phyloP scores from a whole-genome alignment of 306 rosid species.

The Sicyos edulis region DNA sequence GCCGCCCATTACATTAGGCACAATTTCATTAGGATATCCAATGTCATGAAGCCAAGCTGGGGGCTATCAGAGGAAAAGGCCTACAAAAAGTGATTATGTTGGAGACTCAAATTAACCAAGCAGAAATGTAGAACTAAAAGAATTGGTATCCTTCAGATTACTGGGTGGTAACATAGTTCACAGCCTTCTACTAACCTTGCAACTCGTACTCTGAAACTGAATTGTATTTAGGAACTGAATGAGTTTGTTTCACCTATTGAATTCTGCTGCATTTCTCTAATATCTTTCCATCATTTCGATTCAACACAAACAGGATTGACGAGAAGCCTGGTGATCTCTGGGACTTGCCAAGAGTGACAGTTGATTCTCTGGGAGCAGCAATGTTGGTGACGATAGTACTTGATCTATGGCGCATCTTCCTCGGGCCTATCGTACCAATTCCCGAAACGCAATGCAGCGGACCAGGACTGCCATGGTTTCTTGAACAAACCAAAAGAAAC shows the following conservation, averaged over 20 bases:
- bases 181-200: not conserved
- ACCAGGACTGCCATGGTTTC: slow-evolving; percentile 83
- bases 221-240: not conserved
- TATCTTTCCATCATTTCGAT: not conserved
- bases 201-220: not conserved
- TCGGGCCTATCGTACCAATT: slow-evolving; percentile 70
- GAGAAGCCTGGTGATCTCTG: slow-evolving; percentile 77
- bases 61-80: not conserved
- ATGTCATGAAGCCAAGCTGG: not conserved
- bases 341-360: slow-evolving; percentile 78
- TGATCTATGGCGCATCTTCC: slow-evolving; percentile 92
- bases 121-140: not conserved
- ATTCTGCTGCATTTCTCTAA: not conserved
- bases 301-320: slow-evolving; percentile 52
- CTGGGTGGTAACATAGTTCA: not conserved
- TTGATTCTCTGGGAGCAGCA: slow-evolving; percentile 93
- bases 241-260: no score
- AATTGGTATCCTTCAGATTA: not conserved
- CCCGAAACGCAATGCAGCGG: slow-evolving; percentile 56
- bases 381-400: slow-evolving; percentile 93
- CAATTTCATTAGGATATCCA: not conserved
- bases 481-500: slow-evolving; percentile 29
- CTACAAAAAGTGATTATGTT: not conserved
- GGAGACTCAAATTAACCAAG: not conserved
- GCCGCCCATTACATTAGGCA: no score